A percentile compares a stretch with the other conserved stretches of the same genome.
phyloP scores from a whole-genome alignment of 176 grass and related monocot species.

The Zizania latifolia region DNA sequence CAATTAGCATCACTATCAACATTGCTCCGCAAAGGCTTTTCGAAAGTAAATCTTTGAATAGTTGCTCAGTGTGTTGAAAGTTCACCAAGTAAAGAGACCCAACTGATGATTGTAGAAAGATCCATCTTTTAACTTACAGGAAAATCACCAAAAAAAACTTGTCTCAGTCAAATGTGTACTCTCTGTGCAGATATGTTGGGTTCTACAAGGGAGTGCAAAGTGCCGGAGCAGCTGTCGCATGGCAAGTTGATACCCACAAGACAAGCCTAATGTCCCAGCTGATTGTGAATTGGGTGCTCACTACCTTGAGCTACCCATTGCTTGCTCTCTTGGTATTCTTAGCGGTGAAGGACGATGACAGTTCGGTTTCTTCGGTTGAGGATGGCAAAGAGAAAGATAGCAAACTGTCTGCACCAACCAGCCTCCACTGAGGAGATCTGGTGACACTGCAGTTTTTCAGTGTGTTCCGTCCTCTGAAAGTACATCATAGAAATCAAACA shows the following conservation, averaged over 20 bases:
- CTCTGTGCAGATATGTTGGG: constrained; percentile 55
- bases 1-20: not conserved
- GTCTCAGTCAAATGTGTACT: not conserved
- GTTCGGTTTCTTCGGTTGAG: not conserved
- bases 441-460: not conserved
- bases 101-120: not conserved
- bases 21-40: not conserved
- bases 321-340: constrained; percentile 58
- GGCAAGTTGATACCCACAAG: constrained; percentile 57
- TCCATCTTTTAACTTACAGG: not conserved
- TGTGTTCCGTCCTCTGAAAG: not conserved
- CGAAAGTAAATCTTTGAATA: not conserved
- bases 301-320: constrained; percentile 77
- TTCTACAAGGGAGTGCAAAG: constrained; percentile 97
- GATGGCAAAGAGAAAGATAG: constrained; percentile 8
- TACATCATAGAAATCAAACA: not conserved
- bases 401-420: constrained; percentile 7
- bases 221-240: constrained; percentile 73
- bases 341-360: constrained; percentile 61
- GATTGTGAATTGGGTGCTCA: constrained; percentile 71
- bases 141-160: not conserved
- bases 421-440: constrained; percentile 28
- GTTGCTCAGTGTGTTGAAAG: not conserved
- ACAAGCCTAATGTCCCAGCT: constrained; percentile 38
- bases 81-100: not conserved